These are phyloP conservation scores for Waltergamsia citrina DNA, from an alignment of 2,329 filamentous ascomycete genomes.

Conservation along the genomic window DNA sequence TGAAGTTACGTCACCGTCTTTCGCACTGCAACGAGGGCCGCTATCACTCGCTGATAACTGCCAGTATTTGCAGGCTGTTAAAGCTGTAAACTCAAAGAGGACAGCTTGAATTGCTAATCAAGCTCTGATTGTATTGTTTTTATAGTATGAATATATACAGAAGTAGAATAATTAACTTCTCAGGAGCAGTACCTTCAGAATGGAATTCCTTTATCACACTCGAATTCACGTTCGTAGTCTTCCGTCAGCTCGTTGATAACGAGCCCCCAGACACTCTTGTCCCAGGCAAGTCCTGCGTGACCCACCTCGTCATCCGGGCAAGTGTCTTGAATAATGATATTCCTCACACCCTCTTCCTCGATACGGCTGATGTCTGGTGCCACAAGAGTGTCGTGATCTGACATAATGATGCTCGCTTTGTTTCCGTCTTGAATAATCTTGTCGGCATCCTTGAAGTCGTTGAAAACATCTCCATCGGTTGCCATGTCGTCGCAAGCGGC, in stretches of 20 bases:
- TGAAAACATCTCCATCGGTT: slow-evolving; percentile 5
- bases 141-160: neutral
- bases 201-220: slow-evolving; percentile 2
- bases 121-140: no score
- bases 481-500: slow-evolving; percentile 9
- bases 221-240: slow-evolving; percentile 6
- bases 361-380: slow-evolving; percentile 7
- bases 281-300: slow-evolving; percentile 8
- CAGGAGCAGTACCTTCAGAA: slow-evolving; percentile 1
- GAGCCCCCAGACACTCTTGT: slow-evolving; percentile 9
- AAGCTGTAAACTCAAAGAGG: no score
- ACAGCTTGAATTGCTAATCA: no score
- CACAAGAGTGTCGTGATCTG: slow-evolving; percentile 8
- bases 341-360: slow-evolving; percentile 8
- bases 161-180: neutral
- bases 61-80: no score
- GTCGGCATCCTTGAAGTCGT: slow-evolving; percentile 6
- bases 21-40: no score
- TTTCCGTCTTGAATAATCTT: slow-evolving; percentile 8
- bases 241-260: slow-evolving; percentile 8
- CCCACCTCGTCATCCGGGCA: slow-evolving; percentile 9
- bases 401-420: slow-evolving; percentile 9
- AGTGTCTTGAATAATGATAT: slow-evolving; percentile 9
- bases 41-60: no score
- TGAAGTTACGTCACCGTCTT: no score